phyloP scores from a whole-genome alignment of 148 eudicot species.

The Rhododendron henanense region DNA sequence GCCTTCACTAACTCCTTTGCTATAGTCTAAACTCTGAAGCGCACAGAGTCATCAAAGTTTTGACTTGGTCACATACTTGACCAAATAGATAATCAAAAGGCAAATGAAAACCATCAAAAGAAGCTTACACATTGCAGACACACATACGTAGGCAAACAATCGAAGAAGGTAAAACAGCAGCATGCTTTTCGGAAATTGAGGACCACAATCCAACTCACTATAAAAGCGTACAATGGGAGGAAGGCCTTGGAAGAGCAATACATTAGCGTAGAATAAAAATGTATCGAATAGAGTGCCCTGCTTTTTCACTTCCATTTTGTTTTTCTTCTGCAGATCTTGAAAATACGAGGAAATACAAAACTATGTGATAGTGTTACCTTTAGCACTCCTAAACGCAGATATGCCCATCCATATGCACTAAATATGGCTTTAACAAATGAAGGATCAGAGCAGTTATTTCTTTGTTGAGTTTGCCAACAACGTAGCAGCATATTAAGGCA shows the following conservation, averaged over 20 bases:
- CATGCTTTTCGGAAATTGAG: not conserved
- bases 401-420: slow-evolving; percentile 82
- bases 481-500: slow-evolving; percentile 47
- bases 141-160: not conserved
- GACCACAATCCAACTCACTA: not conserved
- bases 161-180: not conserved
- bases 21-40: not conserved
- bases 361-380: slow-evolving; percentile 46
- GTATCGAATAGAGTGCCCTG: not conserved
- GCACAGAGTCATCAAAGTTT: not conserved
- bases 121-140: not conserved
- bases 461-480: slow-evolving; percentile 59
- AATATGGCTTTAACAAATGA: slow-evolving; percentile 76
- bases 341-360: not conserved
- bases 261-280: not conserved
- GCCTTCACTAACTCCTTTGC: not conserved
- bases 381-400: slow-evolving; percentile 69
- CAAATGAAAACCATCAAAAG: not conserved
- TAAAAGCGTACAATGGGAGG: not conserved
- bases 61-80: not conserved
- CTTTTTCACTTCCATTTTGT: not conserved
- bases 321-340: not conserved
- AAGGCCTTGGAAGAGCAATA: not conserved
- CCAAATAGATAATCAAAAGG: not conserved
- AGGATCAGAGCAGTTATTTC: slow-evolving; percentile 39